Conservation (phyloP, 2,329 filamentous ascomycete species). For the Scedosporium boydii region DNA sequence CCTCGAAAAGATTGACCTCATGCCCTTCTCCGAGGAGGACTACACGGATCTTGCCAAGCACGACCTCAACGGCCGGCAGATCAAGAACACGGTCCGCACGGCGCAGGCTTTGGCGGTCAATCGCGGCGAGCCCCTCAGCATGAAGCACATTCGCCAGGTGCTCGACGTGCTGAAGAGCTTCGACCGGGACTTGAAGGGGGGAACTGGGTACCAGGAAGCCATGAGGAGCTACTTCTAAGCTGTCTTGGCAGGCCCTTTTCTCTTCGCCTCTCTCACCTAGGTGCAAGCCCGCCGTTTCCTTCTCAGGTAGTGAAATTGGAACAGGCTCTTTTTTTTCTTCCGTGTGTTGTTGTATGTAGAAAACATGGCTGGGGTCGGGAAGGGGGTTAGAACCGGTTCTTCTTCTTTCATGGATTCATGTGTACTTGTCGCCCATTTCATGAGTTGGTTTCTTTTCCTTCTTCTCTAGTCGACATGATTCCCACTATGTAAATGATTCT, state of each 20-base stretch:
- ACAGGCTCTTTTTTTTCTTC: neutral
- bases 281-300: neutral
- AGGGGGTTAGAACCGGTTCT: neutral
- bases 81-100: slow-evolving; percentile 68
- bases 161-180: slow-evolving; percentile 79
- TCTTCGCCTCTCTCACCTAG: neutral
- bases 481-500: neutral
- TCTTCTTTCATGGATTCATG: neutral
- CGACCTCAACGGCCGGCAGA: slow-evolving; percentile 56
- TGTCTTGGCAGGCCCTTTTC: neutral
- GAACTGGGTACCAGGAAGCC: slow-evolving; percentile 69
- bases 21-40: slow-evolving; percentile 57
- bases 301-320: neutral
- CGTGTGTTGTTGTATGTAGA: neutral
- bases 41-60: slow-evolving; percentile 56
- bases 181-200: slow-evolving; percentile 73
- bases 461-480: neutral
- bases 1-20: slow-evolving; percentile 50
- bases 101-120: slow-evolving; percentile 76
- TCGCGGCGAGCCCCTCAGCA: slow-evolving; percentile 59
- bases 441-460: neutral
- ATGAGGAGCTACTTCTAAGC: slow-evolving; percentile 67
- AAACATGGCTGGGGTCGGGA: neutral
- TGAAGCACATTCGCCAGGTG: slow-evolving; percentile 73
- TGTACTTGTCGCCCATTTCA: neutral